phyloP scores from a whole-genome alignment of 371 early-diverging fungal genomes.

The Actinomortierella wolfii region DNA sequence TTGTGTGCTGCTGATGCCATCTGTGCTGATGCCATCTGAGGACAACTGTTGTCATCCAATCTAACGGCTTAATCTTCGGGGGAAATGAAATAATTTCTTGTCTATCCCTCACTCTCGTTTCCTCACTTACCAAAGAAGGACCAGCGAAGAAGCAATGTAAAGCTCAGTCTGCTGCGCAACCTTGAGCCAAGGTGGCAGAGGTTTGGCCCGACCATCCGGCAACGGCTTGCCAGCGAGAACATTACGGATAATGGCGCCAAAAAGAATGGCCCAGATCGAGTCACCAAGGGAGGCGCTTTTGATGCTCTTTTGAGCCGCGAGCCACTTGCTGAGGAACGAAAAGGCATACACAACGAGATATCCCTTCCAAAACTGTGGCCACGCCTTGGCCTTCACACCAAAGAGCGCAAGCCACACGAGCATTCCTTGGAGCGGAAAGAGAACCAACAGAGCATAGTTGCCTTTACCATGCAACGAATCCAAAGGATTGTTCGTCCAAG shows the following conservation, averaged over 20 bases:
- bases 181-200: constrained; percentile 58
- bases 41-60: no score
- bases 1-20: no score
- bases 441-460: constrained; percentile 55
- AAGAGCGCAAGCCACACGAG: constrained; percentile 57
- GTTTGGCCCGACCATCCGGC: constrained; percentile 45
- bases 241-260: constrained; percentile 58
- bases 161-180: constrained; percentile 64
- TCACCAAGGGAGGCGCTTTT: constrained; percentile 58
- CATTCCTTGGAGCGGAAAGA: constrained; percentile 55
- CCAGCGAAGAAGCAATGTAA: constrained; percentile 66
- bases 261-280: constrained; percentile 68
- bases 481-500: constrained; percentile 60
- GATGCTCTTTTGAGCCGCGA: constrained; percentile 56
- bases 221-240: constrained; percentile 37
- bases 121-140: constrained; percentile 51
- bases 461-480: constrained; percentile 49
- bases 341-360: constrained; percentile 54
- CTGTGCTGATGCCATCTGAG: no score
- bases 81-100: no score
- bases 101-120: no score
- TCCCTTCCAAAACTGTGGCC: constrained; percentile 53
- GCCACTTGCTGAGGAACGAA: constrained; percentile 59
- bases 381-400: constrained; percentile 47
- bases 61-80: no score